Evolutionary conservation across 1,284 basidiomycete species (phyloP), one percentile per base, ranked within the genome.

Genomic region (Kwoniella shivajii): DNA sequence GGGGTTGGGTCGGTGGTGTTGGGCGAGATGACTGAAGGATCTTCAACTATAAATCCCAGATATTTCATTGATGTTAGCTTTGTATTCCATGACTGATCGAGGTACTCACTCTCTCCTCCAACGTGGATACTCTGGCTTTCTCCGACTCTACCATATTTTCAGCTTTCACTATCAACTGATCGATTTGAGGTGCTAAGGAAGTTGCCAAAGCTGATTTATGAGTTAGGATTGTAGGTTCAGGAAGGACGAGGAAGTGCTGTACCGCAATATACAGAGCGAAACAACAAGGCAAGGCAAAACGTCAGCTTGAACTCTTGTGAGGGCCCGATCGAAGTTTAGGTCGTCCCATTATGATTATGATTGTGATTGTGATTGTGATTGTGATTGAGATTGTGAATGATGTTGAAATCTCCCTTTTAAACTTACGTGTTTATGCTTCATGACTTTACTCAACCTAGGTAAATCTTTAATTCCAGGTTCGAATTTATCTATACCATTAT

Each of bases 241-340:
- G 76, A 2, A 78, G 58, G 38, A 78, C 62, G 18, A 78, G 67
- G 66, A 65, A 78, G 43, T 71, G 73, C 76, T 78, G 49, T n/a
- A n/a, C n/a, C n/a, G n/a, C n/a, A n/a, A 6, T 11, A 36, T 36
- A 36, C 33, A 36, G 33, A n/a, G 33, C n/a, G 10, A 36, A n/a
- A 36, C 9, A 36, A n/a, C 33, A n/a, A 9, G 33, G n/a, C 33
- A 36, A n/a, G 33, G 9, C 33, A 36, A 36, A n/a, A n/a, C 33
- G 33, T 36, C 33, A 36, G 9, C 33, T n/a, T n/a, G n/a, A n/a
- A n/a, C n/a, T n/a, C n/a, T n/a, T n/a, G n/a, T n/a, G n/a, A n/a
- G n/a, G n/a, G n/a, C n/a, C n/a, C n/a, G n/a, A n/a, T n/a, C n/a
- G n/a, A n/a, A n/a, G n/a, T n/a, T n/a, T n/a, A n/a, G n/a, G n/a